These are phyloP conservation scores for Protomyces inouyei DNA, from an alignment of 1,139 yeast genomes.

Conservation along the genomic window DNA sequence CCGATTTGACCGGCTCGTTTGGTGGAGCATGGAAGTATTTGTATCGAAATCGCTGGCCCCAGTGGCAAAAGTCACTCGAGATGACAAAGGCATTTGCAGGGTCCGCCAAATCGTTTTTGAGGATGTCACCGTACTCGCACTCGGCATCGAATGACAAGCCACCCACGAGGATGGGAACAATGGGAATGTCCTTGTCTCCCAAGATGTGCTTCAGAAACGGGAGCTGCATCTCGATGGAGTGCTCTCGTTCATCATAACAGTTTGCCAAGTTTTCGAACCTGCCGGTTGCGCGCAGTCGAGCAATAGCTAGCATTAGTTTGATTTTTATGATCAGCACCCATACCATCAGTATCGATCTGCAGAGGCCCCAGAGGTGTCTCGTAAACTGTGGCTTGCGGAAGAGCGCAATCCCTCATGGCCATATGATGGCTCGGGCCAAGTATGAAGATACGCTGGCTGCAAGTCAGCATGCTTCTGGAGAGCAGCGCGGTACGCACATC, in stretches of 20 bases:
- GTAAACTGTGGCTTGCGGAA: constrained; percentile 54
- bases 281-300: constrained; percentile 41
- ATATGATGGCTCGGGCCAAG: constrained; percentile 94
- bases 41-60: constrained; percentile 46
- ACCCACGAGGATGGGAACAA: constrained; percentile 80
- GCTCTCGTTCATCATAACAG: constrained; percentile 75
- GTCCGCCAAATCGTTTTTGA: constrained; percentile 55
- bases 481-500: constrained; percentile 37
- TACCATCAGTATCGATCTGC: constrained; percentile 53
- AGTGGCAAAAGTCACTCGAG: constrained; percentile 92
- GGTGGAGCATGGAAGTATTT: constrained; percentile 33
- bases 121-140: constrained; percentile 45
- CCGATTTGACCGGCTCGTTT: constrained; percentile 28
- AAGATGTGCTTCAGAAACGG: constrained; percentile 61
- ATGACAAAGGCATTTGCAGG: constrained; percentile 65
- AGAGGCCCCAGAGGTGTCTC: constrained; percentile 80
- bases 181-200: constrained; percentile 33
- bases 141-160: constrained; percentile 51
- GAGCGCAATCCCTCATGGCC: constrained; percentile 60
- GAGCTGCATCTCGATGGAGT: constrained; percentile 90
- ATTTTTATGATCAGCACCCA: constrained; percentile 2
- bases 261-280: constrained; percentile 55
- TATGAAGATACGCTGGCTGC: constrained; percentile 60
- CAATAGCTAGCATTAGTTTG: constrained; percentile 36
- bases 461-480: not conserved